These are phyloP conservation scores for Mycocentrospora acerina DNA, from an alignment of 2,329 filamentous ascomycete species.

Conservation along the genomic window DNA sequence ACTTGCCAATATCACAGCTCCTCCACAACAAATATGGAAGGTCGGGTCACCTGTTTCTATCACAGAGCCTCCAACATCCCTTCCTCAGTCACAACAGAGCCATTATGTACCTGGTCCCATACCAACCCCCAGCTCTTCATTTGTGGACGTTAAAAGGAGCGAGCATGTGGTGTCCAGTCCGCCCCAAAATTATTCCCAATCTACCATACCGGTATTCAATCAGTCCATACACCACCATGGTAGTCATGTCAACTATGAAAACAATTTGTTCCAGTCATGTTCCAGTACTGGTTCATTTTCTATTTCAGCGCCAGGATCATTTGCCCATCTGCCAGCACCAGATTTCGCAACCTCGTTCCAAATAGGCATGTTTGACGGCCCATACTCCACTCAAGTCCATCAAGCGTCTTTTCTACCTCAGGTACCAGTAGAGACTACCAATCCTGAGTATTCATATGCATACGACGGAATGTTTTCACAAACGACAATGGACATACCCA, in stretches of 20 bases:
- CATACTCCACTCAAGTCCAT: constrained; percentile 5
- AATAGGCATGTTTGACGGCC: constrained; percentile 3
- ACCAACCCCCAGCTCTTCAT: constrained; percentile 8
- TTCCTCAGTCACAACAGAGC: constrained; percentile 1
- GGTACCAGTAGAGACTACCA: constrained; percentile 1
- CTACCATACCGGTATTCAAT: constrained; percentile 2
- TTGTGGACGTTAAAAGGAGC: constrained; percentile 14
- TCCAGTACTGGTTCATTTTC: constrained; percentile 2
- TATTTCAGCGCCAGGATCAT: not conserved
- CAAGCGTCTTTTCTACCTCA: constrained; percentile 6
- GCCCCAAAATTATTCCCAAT: constrained; percentile 1
- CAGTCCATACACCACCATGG: constrained; percentile 8
- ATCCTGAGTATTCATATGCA: constrained; percentile 1
- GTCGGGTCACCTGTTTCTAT: not conserved
- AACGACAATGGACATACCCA: constrained; percentile 4
- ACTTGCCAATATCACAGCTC: not conserved
- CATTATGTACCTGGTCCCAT: constrained; percentile 2
- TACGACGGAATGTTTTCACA: constrained; percentile 2
- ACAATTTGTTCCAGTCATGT: constrained; percentile 1
- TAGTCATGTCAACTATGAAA: constrained; percentile 4
- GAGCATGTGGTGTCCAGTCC: constrained; percentile 3
- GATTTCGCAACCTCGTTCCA: constrained; percentile 10
- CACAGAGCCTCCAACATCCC: constrained; percentile 5
- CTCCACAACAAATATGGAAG: not conserved
- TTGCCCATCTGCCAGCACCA: not conserved